Evolutionary conservation across 1,139 yeast genomes (phyloP).

Genomic region (Yamadazyma kanchanaburiensis): DNA sequence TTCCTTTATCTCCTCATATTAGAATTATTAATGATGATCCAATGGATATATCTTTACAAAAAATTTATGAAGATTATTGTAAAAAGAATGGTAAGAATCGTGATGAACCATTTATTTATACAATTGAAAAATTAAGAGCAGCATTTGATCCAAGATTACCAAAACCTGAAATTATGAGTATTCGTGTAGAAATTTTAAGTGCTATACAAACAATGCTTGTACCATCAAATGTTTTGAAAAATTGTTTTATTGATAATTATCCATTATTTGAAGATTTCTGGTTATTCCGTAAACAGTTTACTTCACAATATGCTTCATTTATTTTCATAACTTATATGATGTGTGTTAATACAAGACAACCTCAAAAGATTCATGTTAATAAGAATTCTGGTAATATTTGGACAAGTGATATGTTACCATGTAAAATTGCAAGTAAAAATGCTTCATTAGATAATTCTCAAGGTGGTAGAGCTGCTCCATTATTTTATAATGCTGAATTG

Average conservation of each 20-base stretch:
- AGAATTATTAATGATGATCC: conserved; percentile 85
- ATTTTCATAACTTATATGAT: conserved; percentile 91
- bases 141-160: conserved; percentile 93
- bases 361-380: conserved; percentile 86
- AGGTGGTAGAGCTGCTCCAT: conserved; percentile 69
- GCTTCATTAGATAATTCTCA: conserved; percentile 56
- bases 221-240: conserved; percentile 80
- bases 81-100: conserved; percentile 68
- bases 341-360: conserved; percentile 91
- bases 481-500: conserved; percentile 89
- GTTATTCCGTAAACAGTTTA: conserved; percentile 93
- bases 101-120: conserved; percentile 87
- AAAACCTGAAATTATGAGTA: conserved; percentile 85
- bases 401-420: conserved; percentile 95
- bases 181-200: conserved; percentile 84
- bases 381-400: conserved; percentile 83
- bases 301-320: conserved; percentile 94
- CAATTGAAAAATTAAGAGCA: conserved; percentile 82
- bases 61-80: conserved; percentile 87
- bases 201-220: conserved; percentile 86
- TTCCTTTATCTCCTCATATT: conserved; percentile 93
- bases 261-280: conserved; percentile 90
- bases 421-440: conserved; percentile 64
- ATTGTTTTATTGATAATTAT: conserved; percentile 60
- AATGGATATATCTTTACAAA: conserved; percentile 75